Base-by-base conservation (phyloP, 164 flowering plant species). In the Cinnamomum chago region DNA sequence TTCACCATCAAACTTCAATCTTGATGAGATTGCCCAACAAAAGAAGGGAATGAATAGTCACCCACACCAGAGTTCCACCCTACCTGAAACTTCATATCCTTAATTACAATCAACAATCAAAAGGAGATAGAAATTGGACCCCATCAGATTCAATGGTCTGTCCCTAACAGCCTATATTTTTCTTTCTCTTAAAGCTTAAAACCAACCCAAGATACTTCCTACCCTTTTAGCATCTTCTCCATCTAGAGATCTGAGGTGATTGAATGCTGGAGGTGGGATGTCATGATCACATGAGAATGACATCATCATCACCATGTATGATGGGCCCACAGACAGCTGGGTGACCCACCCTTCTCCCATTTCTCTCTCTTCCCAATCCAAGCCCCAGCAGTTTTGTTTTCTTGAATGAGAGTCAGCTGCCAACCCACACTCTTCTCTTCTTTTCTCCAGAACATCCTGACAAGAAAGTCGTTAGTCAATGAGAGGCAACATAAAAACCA, bases 251-350 rank as follows among this genome's bases (percentile, higher is more conserved):
- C 22, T 35, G 5, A 47, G 10, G n/a, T 4, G 71, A 47, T 33
- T 6, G 50, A 30, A 71, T 70, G 64, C 25, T 30, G 22, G 23
- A 51, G 25, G 40, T 17, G 51, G 9, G 65, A 55, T 51, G 70
- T 73, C 76, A 73, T 73, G 76, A 73, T 66, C 25, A 65, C 76
- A 52, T 23, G 25, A 65, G 70, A 27, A 0, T 25, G 71, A 67
- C 76, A 35, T 74, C 71, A 35, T 74, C 71, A 74, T 67, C 65
- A 58, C 20, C 22, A 74, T 52, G 58, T 35, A 72, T 47, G 58
- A 22, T 1, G 3, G 47, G 51, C 64, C 47, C 62, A 50, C 52
- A 20, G 64, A 67, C 62, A 73, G 64, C 76, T 50, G 64, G 70
- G 35, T 40, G 10, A 25, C 35, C 7, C 33, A 25, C 35, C 7